Evolutionary conservation across 257 asterid species (phyloP).

Genomic region (Solanum chmielewskii): DNA sequence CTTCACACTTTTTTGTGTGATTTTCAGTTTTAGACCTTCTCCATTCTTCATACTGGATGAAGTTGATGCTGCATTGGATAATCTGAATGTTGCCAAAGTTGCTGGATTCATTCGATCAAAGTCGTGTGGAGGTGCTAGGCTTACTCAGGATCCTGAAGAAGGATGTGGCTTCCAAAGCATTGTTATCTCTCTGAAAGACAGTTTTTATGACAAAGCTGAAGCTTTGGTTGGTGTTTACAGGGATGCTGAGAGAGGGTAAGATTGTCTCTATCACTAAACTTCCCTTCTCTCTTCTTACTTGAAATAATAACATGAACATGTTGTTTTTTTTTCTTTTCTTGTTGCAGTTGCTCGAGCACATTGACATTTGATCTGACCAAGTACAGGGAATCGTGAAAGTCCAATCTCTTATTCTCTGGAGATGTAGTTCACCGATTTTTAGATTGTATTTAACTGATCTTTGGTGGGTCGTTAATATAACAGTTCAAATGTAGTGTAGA

Average conservation of each 20-base stretch:
- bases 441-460: neutral
- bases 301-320: neutral
- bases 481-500: neutral
- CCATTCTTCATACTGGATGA: conserved; percentile 96
- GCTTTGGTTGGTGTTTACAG: conserved; percentile 96
- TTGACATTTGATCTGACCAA: conserved; percentile 75
- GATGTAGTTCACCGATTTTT: neutral
- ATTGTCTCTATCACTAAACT: neutral
- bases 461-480: neutral
- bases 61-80: conserved; percentile 98
- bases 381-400: conserved; percentile 46
- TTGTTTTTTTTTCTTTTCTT: neutral
- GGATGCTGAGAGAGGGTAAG: conserved; percentile 77
- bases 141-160: conserved; percentile 28
- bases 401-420: neutral
- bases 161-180: conserved; percentile 93
- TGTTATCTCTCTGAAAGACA: conserved; percentile 92
- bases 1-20: neutral
- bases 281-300: neutral
- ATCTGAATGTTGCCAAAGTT: conserved; percentile 88
- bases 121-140: conserved; percentile 70
- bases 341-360: conserved; percentile 74
- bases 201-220: conserved; percentile 94
- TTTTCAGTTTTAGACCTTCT: conserved; percentile 87
- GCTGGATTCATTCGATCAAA: conserved; percentile 92